Percentiles rank a stretch among this genome's conserved stretches.
Conservation (phyloP, 208 protist species). For the Novymonas esmeraldas region DNA sequence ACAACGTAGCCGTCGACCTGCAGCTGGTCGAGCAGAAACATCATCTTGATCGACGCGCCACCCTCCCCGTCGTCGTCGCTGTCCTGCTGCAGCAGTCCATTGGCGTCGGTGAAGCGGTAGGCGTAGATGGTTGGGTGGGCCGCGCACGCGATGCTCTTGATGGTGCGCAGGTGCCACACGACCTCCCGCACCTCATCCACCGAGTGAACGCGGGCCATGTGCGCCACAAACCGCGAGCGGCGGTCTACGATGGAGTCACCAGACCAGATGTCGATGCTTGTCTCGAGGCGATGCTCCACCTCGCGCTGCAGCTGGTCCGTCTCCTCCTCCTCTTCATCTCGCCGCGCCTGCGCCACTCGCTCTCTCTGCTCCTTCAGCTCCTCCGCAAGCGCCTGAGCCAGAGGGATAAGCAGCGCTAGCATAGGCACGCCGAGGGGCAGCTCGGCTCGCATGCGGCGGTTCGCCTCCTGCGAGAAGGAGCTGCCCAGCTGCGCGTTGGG, state of each 20-base stretch:
- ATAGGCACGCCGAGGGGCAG: conserved; percentile 60
- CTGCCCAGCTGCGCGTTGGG: conserved; percentile 61
- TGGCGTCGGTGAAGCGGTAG: conserved; percentile 87
- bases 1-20: conserved; percentile 85
- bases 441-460: conserved; percentile 53
- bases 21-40: conserved; percentile 89
- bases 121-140: conserved; percentile 93
- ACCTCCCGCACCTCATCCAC: conserved; percentile 59
- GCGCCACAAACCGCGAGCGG: conserved; percentile 87
- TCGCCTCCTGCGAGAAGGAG: conserved; percentile 42
- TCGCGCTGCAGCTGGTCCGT: conserved; percentile 12
- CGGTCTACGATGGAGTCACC: conserved; percentile 74
- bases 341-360: conserved; percentile 13
- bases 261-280: conserved; percentile 45
- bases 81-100: conserved; percentile 75
- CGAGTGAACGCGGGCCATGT: conserved; percentile 75
- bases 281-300: conserved; percentile 29
- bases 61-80: conserved; percentile 95
- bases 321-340: conserved; percentile 34
- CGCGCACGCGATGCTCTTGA: conserved; percentile 75
- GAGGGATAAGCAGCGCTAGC: conserved; percentile 57
- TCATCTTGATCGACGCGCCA: conserved; percentile 78
- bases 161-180: conserved; percentile 48
- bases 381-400: conserved; percentile 64
- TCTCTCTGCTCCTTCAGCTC: conserved; percentile 48